Percentiles rank a stretch among this genome's conserved stretches.
Conservation (phyloP, 192 early-diverging fungal species). For the Linnemannia elongata region DNA sequence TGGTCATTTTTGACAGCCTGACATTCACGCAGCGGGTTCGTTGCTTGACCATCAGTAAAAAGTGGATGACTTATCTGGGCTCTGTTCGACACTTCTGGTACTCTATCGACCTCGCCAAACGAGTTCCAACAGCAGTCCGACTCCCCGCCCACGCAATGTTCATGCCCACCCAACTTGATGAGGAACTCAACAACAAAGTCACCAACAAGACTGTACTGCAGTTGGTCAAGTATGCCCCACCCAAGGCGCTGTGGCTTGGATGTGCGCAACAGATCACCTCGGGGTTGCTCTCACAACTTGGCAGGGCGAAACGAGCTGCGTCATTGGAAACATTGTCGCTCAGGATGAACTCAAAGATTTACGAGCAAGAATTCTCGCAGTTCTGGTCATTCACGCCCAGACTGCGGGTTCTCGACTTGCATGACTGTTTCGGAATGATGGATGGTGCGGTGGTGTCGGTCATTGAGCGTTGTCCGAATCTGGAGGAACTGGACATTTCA, state of each 20-base stretch:
- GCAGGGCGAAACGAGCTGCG: constrained; percentile 21
- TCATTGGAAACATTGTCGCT: constrained; percentile 27
- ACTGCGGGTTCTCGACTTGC: constrained; percentile 31
- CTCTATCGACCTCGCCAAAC: constrained; percentile 33
- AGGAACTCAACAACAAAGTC: constrained; percentile 35
- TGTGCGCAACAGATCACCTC: constrained; percentile 27
- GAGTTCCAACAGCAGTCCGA: not conserved
- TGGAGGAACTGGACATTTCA: constrained; percentile 50
- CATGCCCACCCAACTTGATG: constrained; percentile 13
- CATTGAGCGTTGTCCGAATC: constrained; percentile 31
- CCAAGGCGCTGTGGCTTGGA: constrained; percentile 30
- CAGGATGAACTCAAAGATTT: constrained; percentile 28
- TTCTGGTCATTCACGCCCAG: constrained; percentile 45
- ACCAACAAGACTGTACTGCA: constrained; percentile 39
- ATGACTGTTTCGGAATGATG: constrained; percentile 23
- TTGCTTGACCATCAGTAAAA: constrained; percentile 43
- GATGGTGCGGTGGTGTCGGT: constrained; percentile 17
- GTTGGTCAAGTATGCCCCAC: constrained; percentile 27
- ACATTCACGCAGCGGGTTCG: constrained; percentile 35
- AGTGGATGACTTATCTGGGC: constrained; percentile 32
- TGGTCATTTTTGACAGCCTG: constrained; percentile 28
- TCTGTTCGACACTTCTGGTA: constrained; percentile 41
- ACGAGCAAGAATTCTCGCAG: constrained; percentile 31
- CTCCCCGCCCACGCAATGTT: constrained; percentile 14
- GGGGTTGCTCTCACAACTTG: constrained; percentile 21